A percentile compares a stretch with the other conserved stretches of the same genome.
Conservation (phyloP, 768 basidiomycete species). For the Tricholomella constricta region DNA sequence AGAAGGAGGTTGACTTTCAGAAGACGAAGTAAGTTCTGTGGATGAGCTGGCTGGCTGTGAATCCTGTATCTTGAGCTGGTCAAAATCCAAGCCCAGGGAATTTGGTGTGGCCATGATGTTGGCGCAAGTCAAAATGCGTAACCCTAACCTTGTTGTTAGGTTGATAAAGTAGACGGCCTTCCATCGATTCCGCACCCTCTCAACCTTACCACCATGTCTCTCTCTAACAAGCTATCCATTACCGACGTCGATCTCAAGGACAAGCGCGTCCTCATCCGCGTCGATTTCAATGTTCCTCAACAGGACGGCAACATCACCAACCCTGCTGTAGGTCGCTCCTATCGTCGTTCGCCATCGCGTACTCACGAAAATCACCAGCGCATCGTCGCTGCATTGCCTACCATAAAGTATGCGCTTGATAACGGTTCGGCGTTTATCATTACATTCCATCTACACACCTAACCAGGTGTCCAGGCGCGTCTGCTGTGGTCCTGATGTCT, state of each 20-base stretch:
- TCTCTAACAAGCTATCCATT: constrained; percentile 93
- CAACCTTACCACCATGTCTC: constrained; percentile 67
- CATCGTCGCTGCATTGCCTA: constrained; percentile 95
- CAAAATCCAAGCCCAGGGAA: constrained; percentile 73
- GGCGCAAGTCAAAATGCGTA: constrained; percentile 15
- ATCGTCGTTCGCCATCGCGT: constrained; percentile 12
- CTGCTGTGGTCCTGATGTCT: constrained; percentile 91
- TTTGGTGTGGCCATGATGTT: constrained; percentile 50
- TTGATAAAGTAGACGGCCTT: constrained; percentile 15
- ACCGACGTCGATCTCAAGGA: constrained; percentile 86
- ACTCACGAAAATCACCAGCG: constrained; percentile 54
- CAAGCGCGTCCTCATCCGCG: constrained; percentile 91
- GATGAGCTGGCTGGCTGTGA: constrained; percentile 6
- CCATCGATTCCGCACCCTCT: constrained; percentile 5
- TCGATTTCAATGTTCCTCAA: constrained; percentile 96
- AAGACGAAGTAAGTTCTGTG: constrained; percentile 7
- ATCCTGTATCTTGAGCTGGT: constrained; percentile 44
- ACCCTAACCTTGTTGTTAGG: constrained; percentile 31
- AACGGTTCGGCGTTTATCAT: constrained; percentile 50
- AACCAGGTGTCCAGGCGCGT: constrained; percentile 56
- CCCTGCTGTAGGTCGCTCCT: constrained; percentile 71
- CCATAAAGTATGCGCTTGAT: constrained; percentile 90
- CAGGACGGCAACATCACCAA: constrained; percentile 93
- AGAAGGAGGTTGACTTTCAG: constrained; percentile 11
- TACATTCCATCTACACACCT: constrained; percentile 10